These are phyloP conservation scores for Beta macrorhiza DNA, from an alignment of 179 eudicot species.

Conservation along the genomic window DNA sequence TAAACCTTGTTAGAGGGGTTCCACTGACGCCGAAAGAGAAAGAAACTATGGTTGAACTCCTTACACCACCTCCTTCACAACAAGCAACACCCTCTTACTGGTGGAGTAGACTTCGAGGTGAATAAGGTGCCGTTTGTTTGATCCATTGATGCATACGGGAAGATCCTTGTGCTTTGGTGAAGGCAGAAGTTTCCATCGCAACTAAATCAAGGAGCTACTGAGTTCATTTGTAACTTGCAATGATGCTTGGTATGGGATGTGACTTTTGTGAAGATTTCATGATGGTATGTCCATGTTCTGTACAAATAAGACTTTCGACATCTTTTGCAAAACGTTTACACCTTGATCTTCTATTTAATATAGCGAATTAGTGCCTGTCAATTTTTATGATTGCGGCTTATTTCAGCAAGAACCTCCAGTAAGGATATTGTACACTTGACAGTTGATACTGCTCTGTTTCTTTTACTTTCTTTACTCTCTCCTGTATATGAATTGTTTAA, in stretches of 20 bases:
- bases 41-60: constrained; percentile 81
- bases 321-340: neutral
- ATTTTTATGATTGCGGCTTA: neutral
- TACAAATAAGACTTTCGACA: neutral
- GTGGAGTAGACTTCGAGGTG: constrained; percentile 50
- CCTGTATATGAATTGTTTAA: too few relatives aligned
- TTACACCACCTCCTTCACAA: constrained; percentile 66
- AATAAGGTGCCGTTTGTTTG: constrained; percentile 12
- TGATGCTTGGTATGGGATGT: neutral
- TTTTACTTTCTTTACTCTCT: too few relatives aligned
- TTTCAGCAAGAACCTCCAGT: neutral
- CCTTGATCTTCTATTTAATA: neutral
- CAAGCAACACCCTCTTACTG: constrained; percentile 40
- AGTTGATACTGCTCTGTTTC: too few relatives aligned
- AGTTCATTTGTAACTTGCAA: neutral
- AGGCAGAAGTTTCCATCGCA: constrained; percentile 7
- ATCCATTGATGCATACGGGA: neutral
- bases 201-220: neutral
- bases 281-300: neutral
- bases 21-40: constrained; percentile 87
- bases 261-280: neutral
- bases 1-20: constrained; percentile 84
- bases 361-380: neutral
- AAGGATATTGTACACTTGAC: neutral
- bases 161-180: constrained; percentile 1